Evolutionary conservation across 805 yeast species (phyloP), one percentile per base, ranked within the genome.

Genomic region (Kluyveromyces dobzhanskii): DNA sequence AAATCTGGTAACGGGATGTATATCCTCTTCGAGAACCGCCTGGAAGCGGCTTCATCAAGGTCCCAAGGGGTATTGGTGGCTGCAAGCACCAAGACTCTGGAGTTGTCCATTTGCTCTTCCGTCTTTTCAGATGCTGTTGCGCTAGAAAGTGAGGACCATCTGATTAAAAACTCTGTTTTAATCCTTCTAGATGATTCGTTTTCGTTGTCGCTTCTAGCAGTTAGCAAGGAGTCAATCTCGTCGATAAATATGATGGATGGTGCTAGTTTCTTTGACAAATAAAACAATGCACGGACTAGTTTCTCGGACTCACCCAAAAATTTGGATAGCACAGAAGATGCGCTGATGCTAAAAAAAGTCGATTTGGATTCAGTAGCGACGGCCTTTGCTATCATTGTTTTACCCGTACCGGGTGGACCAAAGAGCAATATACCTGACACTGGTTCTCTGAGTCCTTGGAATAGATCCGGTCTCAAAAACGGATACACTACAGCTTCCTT

Each of bases 341-440:
- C 94, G 47, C 90, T 80, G 24, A 90, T 87, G 17, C 92, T 78
- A 60, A 90, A 90, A 56, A 90, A 90, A 0, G 96, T 88, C 0
- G 95, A 85, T 43, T 82, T 80, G 6, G 95, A 82, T 64, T 92
- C 97, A 2, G 94, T 85, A 2, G 97, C 97, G 3, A 92, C 97
- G 0, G 97, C 95, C 46, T 95, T 70, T 0, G 97, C 97, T 48
- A 90, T 71, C 97, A 90, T 88, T 1, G 97, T 88, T 56, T 92
- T 90, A 41, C 97, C 97, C 0, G 97, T 90, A n/a, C 98, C 98
- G 0, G 97, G 97, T 2, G 98, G 97, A 0, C 98, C 98, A 66
- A 87, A 90, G 30, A 90, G 63, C 16, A 90, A 68, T 94, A 92
- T 86, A n/a, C 97, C 97, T 42, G 94, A 66, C 0, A 94, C 88